Evolutionary conservation across 2,329 filamentous ascomycete genomes (phyloP).

Genomic region (Penicillium sp.): DNA sequence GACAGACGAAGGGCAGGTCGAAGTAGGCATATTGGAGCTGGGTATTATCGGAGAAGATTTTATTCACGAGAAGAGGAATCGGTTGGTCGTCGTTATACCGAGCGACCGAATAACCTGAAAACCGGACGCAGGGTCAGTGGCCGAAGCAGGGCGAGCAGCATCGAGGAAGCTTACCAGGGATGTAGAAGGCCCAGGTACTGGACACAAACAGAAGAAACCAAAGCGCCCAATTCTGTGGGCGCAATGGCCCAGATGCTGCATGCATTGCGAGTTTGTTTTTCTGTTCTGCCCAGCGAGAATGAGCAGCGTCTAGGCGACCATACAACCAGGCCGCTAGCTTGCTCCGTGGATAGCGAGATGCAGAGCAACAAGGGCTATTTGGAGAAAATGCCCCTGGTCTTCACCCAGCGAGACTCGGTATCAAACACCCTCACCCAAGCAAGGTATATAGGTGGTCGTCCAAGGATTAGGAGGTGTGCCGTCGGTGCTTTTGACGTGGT

Average conservation of each 20-base stretch:
- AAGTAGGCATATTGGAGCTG: conserved; percentile 91
- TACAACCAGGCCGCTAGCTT: conserved; percentile 4
- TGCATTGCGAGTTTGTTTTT: conserved; percentile 3
- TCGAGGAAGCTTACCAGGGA: conserved; percentile 63
- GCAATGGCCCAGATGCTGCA: conserved; percentile 18
- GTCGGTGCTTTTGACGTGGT: conserved; percentile 7
- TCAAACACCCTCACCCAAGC: neutral
- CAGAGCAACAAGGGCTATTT: neutral
- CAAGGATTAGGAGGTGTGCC: conserved; percentile 5
- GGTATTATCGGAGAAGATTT: conserved; percentile 85
- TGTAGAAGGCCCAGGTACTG: conserved; percentile 70
- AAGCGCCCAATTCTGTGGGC: conserved; percentile 23
- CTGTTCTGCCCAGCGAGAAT: conserved; percentile 11
- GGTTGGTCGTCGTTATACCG: conserved; percentile 73
- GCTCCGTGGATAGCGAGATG: neutral
- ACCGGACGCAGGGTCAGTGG: conserved; percentile 10
- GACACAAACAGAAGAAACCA: conserved; percentile 36
- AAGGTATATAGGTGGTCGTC: conserved; percentile 6
- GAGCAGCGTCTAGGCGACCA: conserved; percentile 9
- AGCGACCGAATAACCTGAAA: conserved; percentile 75
- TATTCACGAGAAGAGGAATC: conserved; percentile 86
- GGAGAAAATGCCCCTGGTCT: neutral
- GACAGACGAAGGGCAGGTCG: conserved; percentile 83
- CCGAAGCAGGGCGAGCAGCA: neutral
- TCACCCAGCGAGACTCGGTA: neutral